A percentile compares a stretch with the other conserved stretches of the same genome.
Conservation (phyloP, 2,329 filamentous ascomycete genomes). For the Aspergillus uvarum region DNA sequence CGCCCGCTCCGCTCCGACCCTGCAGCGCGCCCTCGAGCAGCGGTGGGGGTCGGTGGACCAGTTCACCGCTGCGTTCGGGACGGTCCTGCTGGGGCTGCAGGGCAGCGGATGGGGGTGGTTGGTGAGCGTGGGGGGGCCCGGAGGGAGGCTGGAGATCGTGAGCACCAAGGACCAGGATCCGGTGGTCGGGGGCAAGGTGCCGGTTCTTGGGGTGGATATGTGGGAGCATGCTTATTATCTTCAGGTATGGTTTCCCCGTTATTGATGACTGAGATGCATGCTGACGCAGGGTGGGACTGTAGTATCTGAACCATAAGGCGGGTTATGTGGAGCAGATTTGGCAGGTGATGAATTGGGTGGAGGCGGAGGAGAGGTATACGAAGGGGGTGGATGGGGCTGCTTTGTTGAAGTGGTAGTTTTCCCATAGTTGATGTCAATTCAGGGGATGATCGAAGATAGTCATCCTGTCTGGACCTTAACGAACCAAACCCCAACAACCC, state of each 20-base stretch:
- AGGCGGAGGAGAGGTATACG: conserved; percentile 67
- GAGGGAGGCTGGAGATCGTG: conserved; percentile 65
- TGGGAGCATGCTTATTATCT: conserved; percentile 94
- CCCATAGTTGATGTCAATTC: too few relatives aligned
- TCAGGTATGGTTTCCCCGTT: conserved; percentile 53
- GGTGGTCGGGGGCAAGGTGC: conserved; percentile 67
- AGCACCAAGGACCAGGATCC: conserved; percentile 88
- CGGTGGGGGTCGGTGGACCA: conserved; percentile 67
- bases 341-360: conserved; percentile 93
- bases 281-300: neutral
- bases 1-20: conserved; percentile 54
- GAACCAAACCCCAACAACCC: neutral
- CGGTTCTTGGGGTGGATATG: conserved; percentile 81
- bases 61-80: conserved; percentile 67
- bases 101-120: conserved; percentile 90
- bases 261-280: neutral
- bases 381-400: conserved; percentile 27
- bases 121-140: conserved; percentile 57
- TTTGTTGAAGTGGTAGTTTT: conserved; percentile 27
- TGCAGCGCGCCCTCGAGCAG: conserved; percentile 61
- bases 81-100: conserved; percentile 68
- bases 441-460: too few relatives aligned
- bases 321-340: conserved; percentile 89
- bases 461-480: too few relatives aligned
- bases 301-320: conserved; percentile 92